phyloP scores from a whole-genome alignment of 768 basidiomycete genomes.

The Phaeolepiota aurea region DNA sequence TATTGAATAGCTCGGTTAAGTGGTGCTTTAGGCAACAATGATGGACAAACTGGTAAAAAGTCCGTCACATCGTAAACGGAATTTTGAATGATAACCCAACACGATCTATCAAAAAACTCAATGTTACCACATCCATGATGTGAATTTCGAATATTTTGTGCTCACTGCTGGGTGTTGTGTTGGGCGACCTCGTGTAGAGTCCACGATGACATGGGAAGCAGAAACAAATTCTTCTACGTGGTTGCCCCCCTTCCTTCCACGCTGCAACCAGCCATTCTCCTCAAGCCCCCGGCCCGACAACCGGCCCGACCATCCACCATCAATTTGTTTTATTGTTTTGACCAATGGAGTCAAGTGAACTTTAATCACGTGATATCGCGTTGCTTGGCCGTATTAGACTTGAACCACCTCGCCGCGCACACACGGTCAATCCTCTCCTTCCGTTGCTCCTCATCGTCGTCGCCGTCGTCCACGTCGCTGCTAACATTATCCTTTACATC shows the following conservation, averaged over 20 bases:
- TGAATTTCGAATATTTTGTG: background rate
- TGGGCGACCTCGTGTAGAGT: slow-evolving; percentile 50
- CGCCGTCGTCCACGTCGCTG: slow-evolving; percentile 2
- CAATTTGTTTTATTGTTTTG: no score
- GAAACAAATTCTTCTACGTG: no score
- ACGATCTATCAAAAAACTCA: slow-evolving; percentile 38
- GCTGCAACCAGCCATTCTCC: no score
- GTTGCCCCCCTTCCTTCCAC: no score
- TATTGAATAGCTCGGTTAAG: slow-evolving; percentile 21
- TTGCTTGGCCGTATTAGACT: slow-evolving; percentile 46
- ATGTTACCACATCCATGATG: background rate
- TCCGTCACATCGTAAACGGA: slow-evolving; percentile 84
- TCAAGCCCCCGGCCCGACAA: no score
- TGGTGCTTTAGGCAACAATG: slow-evolving; percentile 1
- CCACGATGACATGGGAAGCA: slow-evolving; percentile 27
- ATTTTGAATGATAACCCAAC: slow-evolving; percentile 79
- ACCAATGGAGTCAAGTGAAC: no score
- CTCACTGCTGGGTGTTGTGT: slow-evolving; percentile 46
- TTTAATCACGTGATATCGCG: slow-evolving; percentile 35
- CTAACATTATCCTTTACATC: no score
- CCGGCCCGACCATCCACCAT: no score
- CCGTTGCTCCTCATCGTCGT: slow-evolving; percentile 11
- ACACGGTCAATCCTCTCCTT: slow-evolving; percentile 4
- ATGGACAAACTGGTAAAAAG: slow-evolving; percentile 48
- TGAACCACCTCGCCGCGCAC: slow-evolving; percentile 7